These are phyloP conservation scores for Calycina herbarum DNA, from an alignment of 2,329 filamentous ascomycete genomes.

Conservation along the genomic window DNA sequence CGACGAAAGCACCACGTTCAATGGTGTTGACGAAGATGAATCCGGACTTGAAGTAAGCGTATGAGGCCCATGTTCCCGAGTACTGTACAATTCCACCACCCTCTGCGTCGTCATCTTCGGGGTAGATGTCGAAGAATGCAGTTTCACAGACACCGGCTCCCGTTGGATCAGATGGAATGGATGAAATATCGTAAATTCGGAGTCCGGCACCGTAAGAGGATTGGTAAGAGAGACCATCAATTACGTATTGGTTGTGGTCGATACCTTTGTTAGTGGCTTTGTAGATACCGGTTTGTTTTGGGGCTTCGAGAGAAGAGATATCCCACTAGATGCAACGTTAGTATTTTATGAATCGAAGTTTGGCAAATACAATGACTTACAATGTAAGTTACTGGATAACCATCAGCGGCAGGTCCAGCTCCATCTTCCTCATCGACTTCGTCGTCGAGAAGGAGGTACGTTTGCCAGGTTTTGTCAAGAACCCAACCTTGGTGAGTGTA, in stretches of 20 bases:
- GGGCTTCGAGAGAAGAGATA: conserved; percentile 42
- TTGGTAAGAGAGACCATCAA: conserved; percentile 46
- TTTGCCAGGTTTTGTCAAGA: conserved; percentile 14
- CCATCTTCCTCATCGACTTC: conserved; percentile 45
- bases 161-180: conserved; percentile 37
- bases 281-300: conserved; percentile 46
- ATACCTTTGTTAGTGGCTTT: conserved; percentile 41
- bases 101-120: conserved; percentile 28
- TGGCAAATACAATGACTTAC: neutral
- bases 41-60: conserved; percentile 42
- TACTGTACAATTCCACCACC: conserved; percentile 43
- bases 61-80: conserved; percentile 46
- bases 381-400: conserved; percentile 51
- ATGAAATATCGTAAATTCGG: conserved; percentile 38
- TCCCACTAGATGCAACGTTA: conserved; percentile 38
- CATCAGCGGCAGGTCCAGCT: conserved; percentile 43
- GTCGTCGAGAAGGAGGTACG: conserved; percentile 21
- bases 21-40: conserved; percentile 41
- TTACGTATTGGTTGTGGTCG: conserved; percentile 50
- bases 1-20: conserved; percentile 41
- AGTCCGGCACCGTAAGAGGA: conserved; percentile 53
- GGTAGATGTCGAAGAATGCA: conserved; percentile 38
- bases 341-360: neutral
- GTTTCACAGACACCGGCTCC: conserved; percentile 44
- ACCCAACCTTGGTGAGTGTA: conserved; percentile 52